Evolutionary conservation across 2,329 filamentous ascomycete genomes (phyloP), one percentile per base, ranked within the genome.

Genomic region (Penicillium sp.): DNA sequence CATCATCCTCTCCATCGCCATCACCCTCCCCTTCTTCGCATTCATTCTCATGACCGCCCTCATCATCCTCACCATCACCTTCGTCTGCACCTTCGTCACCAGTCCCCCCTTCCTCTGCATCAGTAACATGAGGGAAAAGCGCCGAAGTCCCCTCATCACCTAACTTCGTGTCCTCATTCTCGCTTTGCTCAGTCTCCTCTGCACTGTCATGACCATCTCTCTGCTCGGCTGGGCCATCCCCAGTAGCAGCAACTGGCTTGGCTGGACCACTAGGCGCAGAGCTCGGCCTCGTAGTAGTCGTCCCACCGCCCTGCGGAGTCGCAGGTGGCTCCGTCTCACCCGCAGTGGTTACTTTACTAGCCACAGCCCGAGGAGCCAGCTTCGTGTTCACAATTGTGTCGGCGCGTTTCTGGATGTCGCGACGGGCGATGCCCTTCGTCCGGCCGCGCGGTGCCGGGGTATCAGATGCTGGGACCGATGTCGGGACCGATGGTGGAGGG

Each of bases 121-220:
- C 67, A 31, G 53, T 55, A 37, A 63, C 61, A 16, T 53, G 53
- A 35, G 53, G 53, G 47, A 51, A 55, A 40, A 55, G 47, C 8
- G 28, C 33, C 1, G 67, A 68, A 1, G 37, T 49, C 19, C 62
- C 57, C n/a, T 69, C 61, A 19, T 65, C 72, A 16, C 66, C 61
- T 4, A 69, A 56, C 37, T 67, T 70, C 36, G 69, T 66, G n/a
- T 73, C 72, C 42, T 74, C 71, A 10, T 86, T 81, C 58, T 89
- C 87, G 50, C 85, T 88, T 0, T 89, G 75, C 59, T 88, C 86
- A 65, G 85, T 88, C 69, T 89, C 86, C 52, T 88, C 86, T 0
- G 83, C 86, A 38, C 82, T 86, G 57, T 88, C 85, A 57, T 86
- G 83, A 8, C 86, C 54, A 36, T 51, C 26, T 12, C 45, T 49